Evolutionary conservation across 768 basidiomycete species (phyloP), one percentile per base, ranked within the genome.

Genomic region (Lepiota venenata): DNA sequence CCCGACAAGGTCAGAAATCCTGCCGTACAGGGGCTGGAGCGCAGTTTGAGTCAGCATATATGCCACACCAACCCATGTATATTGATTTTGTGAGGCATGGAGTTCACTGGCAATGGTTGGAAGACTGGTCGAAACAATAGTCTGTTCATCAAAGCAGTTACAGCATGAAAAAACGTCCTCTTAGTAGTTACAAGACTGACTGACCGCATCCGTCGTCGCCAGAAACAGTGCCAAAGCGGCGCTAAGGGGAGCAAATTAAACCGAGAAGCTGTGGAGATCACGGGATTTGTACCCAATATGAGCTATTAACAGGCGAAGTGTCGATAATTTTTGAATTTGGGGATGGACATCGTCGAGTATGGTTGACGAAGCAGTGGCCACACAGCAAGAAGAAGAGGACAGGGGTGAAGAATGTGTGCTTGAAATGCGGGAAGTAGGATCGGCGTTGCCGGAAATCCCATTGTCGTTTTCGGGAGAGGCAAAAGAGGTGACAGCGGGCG

Each of bases 1-100:
- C 27, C 91, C 91, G 50, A 87, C 71, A 40, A 92, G 77, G 69
- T 92, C 89, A 50, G 90, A 91, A 38, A 93, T 68, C 61, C 81
- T 81, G 50, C 88, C 91, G 63, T 91, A 93, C 21, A 93, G 69
- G 27, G 91, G 91, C 63, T 93, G 91, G 57, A 85, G 85, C 22
- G 88, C 88, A 0, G 91, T 93, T 62, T 93, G 91, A 1, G 90
- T 90, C 54, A 93, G 78, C 80, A 93, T 82, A 62, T 93, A 93
- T 14, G 88, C 78, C 29, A 91, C 86, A 15, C 84, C 87, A 47
- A 93, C 87, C 91, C 91, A 93, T 20, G 86, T 88, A 63, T 92
- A 93, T 63, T 91, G 83, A 49, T 72, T 78, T 53, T 83, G 78
- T 29, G 85, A 80, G 15, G 88, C 89, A 25, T 73, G 58, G 29